Conservation (phyloP, 495 filamentous ascomycete genomes). For the Neurospora tetrasperma region DNA sequence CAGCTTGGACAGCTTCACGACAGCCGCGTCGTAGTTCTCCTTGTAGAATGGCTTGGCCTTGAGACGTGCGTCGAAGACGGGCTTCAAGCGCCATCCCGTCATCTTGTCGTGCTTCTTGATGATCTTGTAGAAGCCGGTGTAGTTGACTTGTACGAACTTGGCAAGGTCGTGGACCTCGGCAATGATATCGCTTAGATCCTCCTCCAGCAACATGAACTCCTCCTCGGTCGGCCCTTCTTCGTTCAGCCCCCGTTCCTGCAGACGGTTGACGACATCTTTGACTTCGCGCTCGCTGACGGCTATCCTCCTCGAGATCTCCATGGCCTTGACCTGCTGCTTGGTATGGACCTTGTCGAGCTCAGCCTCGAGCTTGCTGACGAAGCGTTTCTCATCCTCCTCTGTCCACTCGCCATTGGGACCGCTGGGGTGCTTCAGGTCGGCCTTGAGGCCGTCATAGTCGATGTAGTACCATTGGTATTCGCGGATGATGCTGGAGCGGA, state of each 20-base stretch:
- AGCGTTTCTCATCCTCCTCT: conserved; percentile 82
- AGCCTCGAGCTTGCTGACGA: conserved; percentile 74
- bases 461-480: conserved; percentile 98
- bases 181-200: conserved; percentile 94
- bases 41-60: conserved; percentile 97
- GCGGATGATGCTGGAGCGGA: conserved; percentile 83
- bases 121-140: conserved; percentile 99
- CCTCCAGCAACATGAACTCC: conserved; percentile 87
- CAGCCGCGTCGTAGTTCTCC: conserved; percentile 94
- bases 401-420: conserved; percentile 61
- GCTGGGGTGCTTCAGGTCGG: conserved; percentile 66
- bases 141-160: conserved; percentile 97
- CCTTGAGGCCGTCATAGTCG: conserved; percentile 88
- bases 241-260: conserved; percentile 46
- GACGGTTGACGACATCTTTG: conserved; percentile 65
- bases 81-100: conserved; percentile 87
- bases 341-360: conserved; percentile 95
- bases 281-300: conserved; percentile 80
- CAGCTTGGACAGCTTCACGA: conserved; percentile 88
- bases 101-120: conserved; percentile 99
- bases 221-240: conserved; percentile 67
- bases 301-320: conserved; percentile 87
- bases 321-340: conserved; percentile 91
- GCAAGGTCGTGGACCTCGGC: conserved; percentile 97
- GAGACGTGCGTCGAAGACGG: conserved; percentile 84